Conservation (phyloP, 1,284 basidiomycete genomes). For the Microbotryum scabiosae region DNA sequence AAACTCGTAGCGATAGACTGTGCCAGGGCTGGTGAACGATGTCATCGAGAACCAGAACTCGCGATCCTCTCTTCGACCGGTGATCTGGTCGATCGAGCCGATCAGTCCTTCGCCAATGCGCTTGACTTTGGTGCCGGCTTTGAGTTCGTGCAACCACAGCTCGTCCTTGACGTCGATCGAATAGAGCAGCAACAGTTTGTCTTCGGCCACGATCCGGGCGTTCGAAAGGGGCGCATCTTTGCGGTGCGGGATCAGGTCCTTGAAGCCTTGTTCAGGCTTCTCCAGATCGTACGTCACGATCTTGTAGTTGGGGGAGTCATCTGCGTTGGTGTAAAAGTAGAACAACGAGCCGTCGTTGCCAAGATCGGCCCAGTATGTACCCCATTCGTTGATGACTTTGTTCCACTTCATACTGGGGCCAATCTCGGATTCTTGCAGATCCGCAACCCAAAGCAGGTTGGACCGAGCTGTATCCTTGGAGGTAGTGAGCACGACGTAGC, state of each 20-base stretch:
- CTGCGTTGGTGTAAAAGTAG: constrained; percentile 57
- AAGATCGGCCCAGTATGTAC: constrained; percentile 45
- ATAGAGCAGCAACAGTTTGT: constrained; percentile 59
- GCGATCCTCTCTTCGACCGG: constrained; percentile 50
- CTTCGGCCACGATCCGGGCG: constrained; percentile 50
- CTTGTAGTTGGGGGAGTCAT: constrained; percentile 46
- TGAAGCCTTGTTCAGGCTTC: constrained; percentile 44
- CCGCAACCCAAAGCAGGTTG: constrained; percentile 64
- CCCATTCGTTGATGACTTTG: constrained; percentile 26
- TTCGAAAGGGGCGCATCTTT: constrained; percentile 53
- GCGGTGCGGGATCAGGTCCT: constrained; percentile 64
- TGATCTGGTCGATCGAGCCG: constrained; percentile 54
- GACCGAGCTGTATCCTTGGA: constrained; percentile 50
- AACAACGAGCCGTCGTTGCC: constrained; percentile 59
- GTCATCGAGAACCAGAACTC: constrained; percentile 61
- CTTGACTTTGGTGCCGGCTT: constrained; percentile 50
- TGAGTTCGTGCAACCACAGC: constrained; percentile 61
- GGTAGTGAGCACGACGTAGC: constrained; percentile 54
- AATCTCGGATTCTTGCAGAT: constrained; percentile 47
- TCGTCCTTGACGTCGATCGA: constrained; percentile 76
- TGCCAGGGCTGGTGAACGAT: constrained; percentile 67
- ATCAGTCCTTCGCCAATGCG: constrained; percentile 61
- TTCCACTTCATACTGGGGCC: constrained; percentile 43
- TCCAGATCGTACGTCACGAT: constrained; percentile 58
- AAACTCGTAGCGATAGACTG: constrained; percentile 58